Evolutionary conservation across 371 early-diverging fungal species (phyloP).

Genomic region (Chytridium lagenaria): DNA sequence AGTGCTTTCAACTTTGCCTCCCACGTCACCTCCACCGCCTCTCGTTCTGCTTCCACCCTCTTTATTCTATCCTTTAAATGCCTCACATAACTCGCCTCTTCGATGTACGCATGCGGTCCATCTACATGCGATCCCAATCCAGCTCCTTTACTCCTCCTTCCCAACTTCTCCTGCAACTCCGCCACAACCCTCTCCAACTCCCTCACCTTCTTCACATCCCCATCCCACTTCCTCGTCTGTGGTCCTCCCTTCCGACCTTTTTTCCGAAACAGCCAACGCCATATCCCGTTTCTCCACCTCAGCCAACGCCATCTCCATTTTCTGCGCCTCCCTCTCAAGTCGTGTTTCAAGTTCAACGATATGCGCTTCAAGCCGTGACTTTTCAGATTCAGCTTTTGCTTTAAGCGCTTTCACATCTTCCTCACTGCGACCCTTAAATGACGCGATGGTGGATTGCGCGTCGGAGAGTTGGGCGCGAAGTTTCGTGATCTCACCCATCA

Average conservation of each 20-base stretch:
- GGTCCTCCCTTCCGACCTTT: constrained; percentile 6
- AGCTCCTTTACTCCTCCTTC: neutral
- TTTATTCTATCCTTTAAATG: constrained; percentile 31
- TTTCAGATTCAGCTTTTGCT: constrained; percentile 1
- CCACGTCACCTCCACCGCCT: constrained; percentile 29
- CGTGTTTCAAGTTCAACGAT: constrained; percentile 32
- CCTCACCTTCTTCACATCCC: constrained; percentile 18
- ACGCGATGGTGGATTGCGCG: constrained; percentile 4
- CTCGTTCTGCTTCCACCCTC: constrained; percentile 30
- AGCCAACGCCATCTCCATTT: constrained; percentile 11
- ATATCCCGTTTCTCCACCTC: constrained; percentile 15
- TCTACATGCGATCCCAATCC: neutral
- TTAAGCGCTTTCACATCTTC: constrained; percentile 27
- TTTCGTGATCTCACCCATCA: constrained; percentile 27
- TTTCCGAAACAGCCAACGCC: constrained; percentile 9
- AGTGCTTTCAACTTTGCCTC: constrained; percentile 25
- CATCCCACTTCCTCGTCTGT: neutral
- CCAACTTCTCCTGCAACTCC: constrained; percentile 31
- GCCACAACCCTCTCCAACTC: constrained; percentile 30
- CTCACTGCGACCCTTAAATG: constrained; percentile 19
- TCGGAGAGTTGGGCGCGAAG: constrained; percentile 34
- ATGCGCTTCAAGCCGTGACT: constrained; percentile 24
- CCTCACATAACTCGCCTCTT: constrained; percentile 33
- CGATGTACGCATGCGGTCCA: constrained; percentile 22
- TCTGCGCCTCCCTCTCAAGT: constrained; percentile 29